These are phyloP conservation scores for Naganishia randhawae DNA, from an alignment of 768 basidiomycete genomes.

Conservation along the genomic window DNA sequence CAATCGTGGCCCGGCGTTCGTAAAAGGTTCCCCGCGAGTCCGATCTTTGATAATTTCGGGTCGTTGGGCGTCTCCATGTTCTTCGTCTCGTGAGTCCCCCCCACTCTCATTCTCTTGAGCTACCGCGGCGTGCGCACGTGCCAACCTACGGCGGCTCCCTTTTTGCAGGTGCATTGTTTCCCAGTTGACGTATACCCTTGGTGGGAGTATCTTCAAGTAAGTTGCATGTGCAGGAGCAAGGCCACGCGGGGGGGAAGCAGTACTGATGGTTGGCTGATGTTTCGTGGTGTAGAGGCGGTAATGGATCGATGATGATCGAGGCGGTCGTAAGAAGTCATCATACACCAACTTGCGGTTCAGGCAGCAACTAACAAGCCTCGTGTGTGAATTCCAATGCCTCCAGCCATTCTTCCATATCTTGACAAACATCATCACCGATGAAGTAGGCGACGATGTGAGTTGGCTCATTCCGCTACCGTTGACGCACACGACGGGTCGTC, in stretches of 20 bases:
- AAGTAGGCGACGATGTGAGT: constrained; percentile 65
- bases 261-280: background rate
- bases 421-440: constrained; percentile 66
- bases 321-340: constrained; percentile 63
- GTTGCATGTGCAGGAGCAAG: background rate
- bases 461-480: background rate
- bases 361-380: background rate
- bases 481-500: too few relatives aligned
- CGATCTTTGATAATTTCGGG: constrained; percentile 74
- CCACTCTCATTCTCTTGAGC: constrained; percentile 23
- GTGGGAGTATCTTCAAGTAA: constrained; percentile 79
- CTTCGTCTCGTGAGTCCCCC: constrained; percentile 66
- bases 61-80: constrained; percentile 93
- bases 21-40: constrained; percentile 77
- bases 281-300: constrained; percentile 36
- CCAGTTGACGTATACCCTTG: constrained; percentile 77
- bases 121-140: too few relatives aligned
- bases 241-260: background rate
- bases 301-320: constrained; percentile 79
- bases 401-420: constrained; percentile 95
- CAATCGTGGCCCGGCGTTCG: too few relatives aligned
- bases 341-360: background rate
- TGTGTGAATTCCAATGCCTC: background rate
- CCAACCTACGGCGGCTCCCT: background rate
- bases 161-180: constrained; percentile 63